Evolutionary conservation across 2,329 filamentous ascomycete genomes (phyloP).

Genomic region (Metarhizium sp.): DNA sequence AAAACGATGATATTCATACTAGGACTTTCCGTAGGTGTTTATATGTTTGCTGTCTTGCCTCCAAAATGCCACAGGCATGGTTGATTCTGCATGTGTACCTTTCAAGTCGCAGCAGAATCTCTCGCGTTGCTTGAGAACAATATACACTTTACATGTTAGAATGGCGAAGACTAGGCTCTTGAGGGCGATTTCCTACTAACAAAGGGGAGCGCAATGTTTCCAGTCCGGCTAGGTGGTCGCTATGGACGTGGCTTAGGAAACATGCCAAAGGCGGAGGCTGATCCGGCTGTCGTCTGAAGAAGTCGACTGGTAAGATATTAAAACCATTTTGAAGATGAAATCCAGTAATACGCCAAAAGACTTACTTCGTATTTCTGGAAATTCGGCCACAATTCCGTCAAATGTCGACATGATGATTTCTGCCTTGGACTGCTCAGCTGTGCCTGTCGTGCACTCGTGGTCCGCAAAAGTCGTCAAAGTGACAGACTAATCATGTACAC

Average conservation of each 20-base stretch:
- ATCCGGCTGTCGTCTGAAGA: slow-evolving; percentile 54
- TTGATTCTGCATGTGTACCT: slow-evolving; percentile 74
- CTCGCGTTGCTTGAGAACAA: slow-evolving; percentile 74
- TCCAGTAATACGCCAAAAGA: not conserved
- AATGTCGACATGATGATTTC: slow-evolving; percentile 61
- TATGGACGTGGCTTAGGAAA: slow-evolving; percentile 89
- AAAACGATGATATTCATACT: slow-evolving; percentile 23
- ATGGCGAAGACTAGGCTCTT: no score
- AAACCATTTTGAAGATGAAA: not conserved
- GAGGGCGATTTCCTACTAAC: slow-evolving; percentile 20
- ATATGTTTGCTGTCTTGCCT: slow-evolving; percentile 66
- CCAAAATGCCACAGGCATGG: slow-evolving; percentile 66
- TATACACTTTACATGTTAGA: slow-evolving; percentile 49
- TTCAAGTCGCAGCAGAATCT: slow-evolving; percentile 73
- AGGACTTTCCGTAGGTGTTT: slow-evolving; percentile 64
- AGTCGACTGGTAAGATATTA: slow-evolving; percentile 53
- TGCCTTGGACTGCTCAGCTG: not conserved
- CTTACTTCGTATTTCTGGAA: slow-evolving; percentile 64
- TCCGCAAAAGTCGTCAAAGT: not conserved
- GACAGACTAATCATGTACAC: not conserved
- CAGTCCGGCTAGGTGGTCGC: slow-evolving; percentile 76
- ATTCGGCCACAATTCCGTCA: slow-evolving; percentile 62
- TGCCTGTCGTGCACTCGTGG: not conserved
- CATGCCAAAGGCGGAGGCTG: slow-evolving; percentile 61
- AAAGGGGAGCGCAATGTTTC: slow-evolving; percentile 71